These are phyloP conservation scores for Stachybotrys chlorohalonatus DNA, from an alignment of 2,329 filamentous ascomycete species.

Conservation along the genomic window DNA sequence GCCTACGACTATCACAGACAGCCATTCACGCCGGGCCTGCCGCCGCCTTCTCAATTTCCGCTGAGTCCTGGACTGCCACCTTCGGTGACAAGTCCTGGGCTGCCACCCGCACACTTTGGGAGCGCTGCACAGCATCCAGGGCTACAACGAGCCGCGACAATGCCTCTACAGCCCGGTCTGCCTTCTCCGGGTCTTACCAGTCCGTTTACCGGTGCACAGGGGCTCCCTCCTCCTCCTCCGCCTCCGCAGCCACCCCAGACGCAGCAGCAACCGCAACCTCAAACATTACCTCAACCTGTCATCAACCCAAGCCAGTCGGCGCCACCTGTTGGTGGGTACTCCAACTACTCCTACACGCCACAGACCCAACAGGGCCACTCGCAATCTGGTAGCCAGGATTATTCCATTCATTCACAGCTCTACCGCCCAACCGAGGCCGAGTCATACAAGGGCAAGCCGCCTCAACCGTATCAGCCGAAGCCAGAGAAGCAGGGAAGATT, in stretches of 20 bases:
- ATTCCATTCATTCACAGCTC: slow-evolving; percentile 56
- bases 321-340: slow-evolving; percentile 38
- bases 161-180: slow-evolving; percentile 32
- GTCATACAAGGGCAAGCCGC: slow-evolving; percentile 21
- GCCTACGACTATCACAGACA: slow-evolving; percentile 45
- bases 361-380: slow-evolving; percentile 15
- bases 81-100: slow-evolving; percentile 26
- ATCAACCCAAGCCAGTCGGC: not conserved
- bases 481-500: slow-evolving; percentile 42
- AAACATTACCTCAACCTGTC: slow-evolving; percentile 12
- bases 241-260: slow-evolving; percentile 20
- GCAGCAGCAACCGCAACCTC: slow-evolving; percentile 15
- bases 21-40: slow-evolving; percentile 43
- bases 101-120: slow-evolving; percentile 31
- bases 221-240: slow-evolving; percentile 33
- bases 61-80: slow-evolving; percentile 27
- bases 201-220: slow-evolving; percentile 30
- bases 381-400: slow-evolving; percentile 29
- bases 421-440: slow-evolving; percentile 62
- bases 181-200: slow-evolving; percentile 29
- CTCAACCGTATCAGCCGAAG: slow-evolving; percentile 31
- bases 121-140: slow-evolving; percentile 30
- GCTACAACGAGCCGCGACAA: slow-evolving; percentile 38
- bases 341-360: slow-evolving; percentile 39
- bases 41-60: slow-evolving; percentile 35